A percentile compares a stretch with the other conserved stretches of the same genome.
Evolutionary conservation across 169 alveolate species (phyloP).

Genomic region (Plasmodium sp.): DNA sequence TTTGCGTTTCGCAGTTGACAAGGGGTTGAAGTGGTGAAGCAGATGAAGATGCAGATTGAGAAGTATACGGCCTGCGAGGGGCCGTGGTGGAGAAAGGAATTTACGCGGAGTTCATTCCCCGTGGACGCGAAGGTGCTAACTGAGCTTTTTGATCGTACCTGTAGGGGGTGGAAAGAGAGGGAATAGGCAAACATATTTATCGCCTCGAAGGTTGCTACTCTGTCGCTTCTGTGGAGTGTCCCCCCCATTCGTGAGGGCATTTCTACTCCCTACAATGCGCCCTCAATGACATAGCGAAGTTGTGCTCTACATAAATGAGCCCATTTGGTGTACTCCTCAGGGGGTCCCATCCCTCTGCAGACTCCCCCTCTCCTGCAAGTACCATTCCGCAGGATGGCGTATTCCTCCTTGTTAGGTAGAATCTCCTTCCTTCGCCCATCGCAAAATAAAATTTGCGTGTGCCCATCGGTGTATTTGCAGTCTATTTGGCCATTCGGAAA

Average conservation of each 20-base stretch:
- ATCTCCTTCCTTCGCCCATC: conserved; percentile 72
- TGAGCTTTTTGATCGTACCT: conserved; percentile 47
- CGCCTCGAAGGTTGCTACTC: background rate
- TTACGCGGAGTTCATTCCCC: background rate
- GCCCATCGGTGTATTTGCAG: conserved; percentile 74
- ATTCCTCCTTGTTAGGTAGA: conserved; percentile 69
- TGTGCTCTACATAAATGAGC: background rate
- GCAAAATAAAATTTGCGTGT: conserved; percentile 58
- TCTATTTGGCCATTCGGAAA: conserved; percentile 74
- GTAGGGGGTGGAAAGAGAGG: background rate
- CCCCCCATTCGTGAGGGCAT: background rate
- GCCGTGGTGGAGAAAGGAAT: background rate
- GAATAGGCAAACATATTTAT: background rate
- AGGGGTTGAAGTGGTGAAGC: background rate
- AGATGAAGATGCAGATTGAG: background rate
- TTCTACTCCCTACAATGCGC: background rate
- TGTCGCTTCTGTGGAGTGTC: background rate
- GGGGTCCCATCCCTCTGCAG: background rate
- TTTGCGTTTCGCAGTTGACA: background rate
- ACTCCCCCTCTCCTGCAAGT: background rate
- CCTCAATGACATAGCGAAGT: background rate
- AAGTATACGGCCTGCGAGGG: background rate
- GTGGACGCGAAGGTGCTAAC: background rate
- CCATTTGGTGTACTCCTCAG: background rate
- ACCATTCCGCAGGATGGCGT: conserved; percentile 57